Evolutionary conservation across 345 rosid species (phyloP).

Genomic region (Moricandia arvensis): DNA sequence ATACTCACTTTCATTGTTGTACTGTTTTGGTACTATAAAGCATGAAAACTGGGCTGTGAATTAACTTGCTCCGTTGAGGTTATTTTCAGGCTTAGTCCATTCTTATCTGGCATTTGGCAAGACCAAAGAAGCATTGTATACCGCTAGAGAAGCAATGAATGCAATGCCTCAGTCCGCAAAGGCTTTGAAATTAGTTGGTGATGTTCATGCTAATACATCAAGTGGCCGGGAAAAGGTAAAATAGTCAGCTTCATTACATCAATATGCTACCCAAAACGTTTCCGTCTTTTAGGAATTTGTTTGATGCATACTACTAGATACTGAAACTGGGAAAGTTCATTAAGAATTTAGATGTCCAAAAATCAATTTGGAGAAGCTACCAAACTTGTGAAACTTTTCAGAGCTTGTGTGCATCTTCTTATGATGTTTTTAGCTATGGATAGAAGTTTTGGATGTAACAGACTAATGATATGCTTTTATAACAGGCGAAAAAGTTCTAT

Average conservation of each 20-base stretch:
- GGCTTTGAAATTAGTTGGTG: constrained; percentile 94
- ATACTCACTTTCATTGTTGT: constrained; percentile 17
- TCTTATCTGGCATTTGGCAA: constrained; percentile 87
- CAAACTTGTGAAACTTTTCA: too few species aligned
- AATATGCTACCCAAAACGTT: background rate
- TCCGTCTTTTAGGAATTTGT: background rate
- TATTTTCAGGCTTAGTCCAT: constrained; percentile 83
- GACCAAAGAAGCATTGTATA: constrained; percentile 88
- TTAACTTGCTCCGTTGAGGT: constrained; percentile 18
- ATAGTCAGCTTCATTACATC: too few species aligned
- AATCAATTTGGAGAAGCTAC: too few species aligned
- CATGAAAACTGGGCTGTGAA: constrained; percentile 18
- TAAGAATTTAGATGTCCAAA: too few species aligned
- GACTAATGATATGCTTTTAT: constrained; percentile 12
- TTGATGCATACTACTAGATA: too few species aligned
- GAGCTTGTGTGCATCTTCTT: too few species aligned
- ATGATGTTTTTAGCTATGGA: background rate
- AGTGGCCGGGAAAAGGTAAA: constrained; percentile 99
- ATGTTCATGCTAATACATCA: constrained; percentile 87
- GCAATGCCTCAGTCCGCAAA: constrained; percentile 99
- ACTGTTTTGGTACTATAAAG: constrained; percentile 21
- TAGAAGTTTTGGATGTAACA: background rate
- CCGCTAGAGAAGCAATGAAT: constrained; percentile 98
- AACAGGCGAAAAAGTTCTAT: constrained; percentile 91
- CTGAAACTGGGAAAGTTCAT: too few species aligned